Percentiles rank a stretch among this genome's conserved stretches.
phyloP scores from a whole-genome alignment of 1,284 basidiomycete genomes.

The Fomitiporia mediterranea region DNA sequence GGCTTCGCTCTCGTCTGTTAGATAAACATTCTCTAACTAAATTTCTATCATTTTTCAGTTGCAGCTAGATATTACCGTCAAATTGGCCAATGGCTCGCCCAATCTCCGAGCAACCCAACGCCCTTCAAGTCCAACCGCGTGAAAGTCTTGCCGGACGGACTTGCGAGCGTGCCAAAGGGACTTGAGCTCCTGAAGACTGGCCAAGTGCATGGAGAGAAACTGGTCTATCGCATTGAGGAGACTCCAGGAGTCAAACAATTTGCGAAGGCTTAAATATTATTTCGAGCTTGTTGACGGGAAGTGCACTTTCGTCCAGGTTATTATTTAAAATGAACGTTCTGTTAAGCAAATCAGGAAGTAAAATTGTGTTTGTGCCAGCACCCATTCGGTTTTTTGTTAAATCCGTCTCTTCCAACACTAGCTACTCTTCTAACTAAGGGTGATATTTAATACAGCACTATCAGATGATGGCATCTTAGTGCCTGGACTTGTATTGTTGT shows the following conservation, averaged over 20 bases:
- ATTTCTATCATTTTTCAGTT: constrained; percentile 2
- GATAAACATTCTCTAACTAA: not conserved
- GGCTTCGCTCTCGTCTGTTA: not conserved
- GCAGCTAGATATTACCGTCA: constrained; percentile 16
- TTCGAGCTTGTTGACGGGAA: too few species aligned
- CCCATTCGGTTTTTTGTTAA: too few species aligned
- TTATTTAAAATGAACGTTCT: too few species aligned
- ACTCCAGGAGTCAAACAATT: constrained; percentile 19
- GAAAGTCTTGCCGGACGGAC: constrained; percentile 27
- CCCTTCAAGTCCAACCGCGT: constrained; percentile 23
- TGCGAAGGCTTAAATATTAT: too few species aligned
- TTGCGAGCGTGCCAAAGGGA: constrained; percentile 29
- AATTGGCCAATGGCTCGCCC: constrained; percentile 1
- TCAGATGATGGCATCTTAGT: too few species aligned
- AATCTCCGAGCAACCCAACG: constrained; percentile 3
- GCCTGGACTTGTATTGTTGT: too few species aligned
- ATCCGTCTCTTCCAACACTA: too few species aligned
- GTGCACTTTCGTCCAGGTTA: too few species aligned
- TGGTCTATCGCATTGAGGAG: constrained; percentile 31
- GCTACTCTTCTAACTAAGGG: too few species aligned
- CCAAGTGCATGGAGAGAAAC: constrained; percentile 29
- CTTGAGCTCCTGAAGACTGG: constrained; percentile 24
- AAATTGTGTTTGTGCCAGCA: too few species aligned
- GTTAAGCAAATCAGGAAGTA: too few species aligned
- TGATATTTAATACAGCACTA: too few species aligned